Conservation (phyloP, 106 monocot genomes). For the Cymbidium sinense region DNA sequence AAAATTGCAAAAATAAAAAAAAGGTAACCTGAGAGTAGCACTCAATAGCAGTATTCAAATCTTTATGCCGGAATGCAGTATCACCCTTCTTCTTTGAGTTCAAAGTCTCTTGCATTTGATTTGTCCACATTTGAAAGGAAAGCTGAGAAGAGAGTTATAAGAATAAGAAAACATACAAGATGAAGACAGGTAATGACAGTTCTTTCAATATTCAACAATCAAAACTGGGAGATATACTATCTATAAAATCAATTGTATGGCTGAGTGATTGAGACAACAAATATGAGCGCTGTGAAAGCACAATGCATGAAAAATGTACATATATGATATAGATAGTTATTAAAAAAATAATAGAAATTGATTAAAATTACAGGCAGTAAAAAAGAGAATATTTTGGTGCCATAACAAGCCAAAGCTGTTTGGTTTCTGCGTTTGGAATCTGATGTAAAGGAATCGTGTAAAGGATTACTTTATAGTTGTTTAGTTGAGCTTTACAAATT, state of each 20-base stretch:
- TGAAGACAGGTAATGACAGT: neutral
- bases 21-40: conserved; percentile 58
- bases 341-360: no score
- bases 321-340: no score
- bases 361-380: no score
- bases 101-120: conserved; percentile 92
- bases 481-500: no score
- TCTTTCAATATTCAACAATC: neutral
- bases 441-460: no score
- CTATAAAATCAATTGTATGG: neutral
- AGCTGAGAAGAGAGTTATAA: conserved; percentile 40
- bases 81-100: conserved; percentile 91
- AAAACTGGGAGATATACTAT: neutral
- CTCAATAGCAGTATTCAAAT: conserved; percentile 66
- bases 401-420: no score
- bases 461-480: no score
- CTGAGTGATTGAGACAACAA: no score
- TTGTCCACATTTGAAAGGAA: conserved; percentile 94
- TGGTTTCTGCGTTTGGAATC: no score
- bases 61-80: conserved; percentile 66
- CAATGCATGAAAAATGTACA: no score
- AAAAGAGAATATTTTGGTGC: no score
- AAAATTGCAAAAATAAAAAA: neutral
- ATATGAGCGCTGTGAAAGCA: no score
- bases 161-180: conserved; percentile 3